phyloP scores from a whole-genome alignment of 1,284 basidiomycete species.

The Microbotryum intermedium region DNA sequence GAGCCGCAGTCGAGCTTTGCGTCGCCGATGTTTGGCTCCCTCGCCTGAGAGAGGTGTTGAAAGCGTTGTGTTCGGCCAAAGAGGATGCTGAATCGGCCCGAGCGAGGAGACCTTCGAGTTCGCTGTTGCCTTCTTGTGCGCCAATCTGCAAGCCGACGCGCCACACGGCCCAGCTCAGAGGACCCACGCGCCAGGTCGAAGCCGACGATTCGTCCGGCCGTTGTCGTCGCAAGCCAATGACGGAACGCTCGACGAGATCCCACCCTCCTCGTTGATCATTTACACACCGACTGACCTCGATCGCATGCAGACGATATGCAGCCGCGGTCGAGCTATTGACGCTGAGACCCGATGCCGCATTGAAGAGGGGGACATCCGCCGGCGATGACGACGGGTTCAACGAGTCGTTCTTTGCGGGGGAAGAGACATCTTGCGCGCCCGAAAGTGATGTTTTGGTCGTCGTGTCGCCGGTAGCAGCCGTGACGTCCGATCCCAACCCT shows the following conservation, averaged over 20 bases:
- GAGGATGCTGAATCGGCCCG: background rate
- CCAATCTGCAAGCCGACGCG: background rate
- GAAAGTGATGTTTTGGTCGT: background rate
- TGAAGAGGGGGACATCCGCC: slow-evolving; percentile 2
- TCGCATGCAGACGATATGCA: slow-evolving; percentile 36
- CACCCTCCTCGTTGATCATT: slow-evolving; percentile 61
- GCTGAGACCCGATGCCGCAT: slow-evolving; percentile 1
- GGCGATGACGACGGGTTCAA: slow-evolving; percentile 9
- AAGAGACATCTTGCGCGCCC: slow-evolving; percentile 28
- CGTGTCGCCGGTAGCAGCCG: slow-evolving; percentile 12
- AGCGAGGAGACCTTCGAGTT: slow-evolving; percentile 1
- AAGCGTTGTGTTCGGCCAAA: background rate
- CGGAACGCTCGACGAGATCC: slow-evolving; percentile 49
- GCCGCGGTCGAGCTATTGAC: background rate
- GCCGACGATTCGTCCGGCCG: slow-evolving; percentile 32
- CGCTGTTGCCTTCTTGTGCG: slow-evolving; percentile 4
- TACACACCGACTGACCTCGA: slow-evolving; percentile 50
- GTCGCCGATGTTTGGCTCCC: background rate
- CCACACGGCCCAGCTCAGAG: slow-evolving; percentile 17
- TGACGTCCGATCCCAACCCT: background rate
- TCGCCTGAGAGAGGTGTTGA: background rate
- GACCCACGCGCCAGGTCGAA: background rate
- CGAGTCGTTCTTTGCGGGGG: slow-evolving; percentile 59
- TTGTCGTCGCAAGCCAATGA: slow-evolving; percentile 56
- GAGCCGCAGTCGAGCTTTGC: background rate